These are phyloP conservation scores for Akanthomyces uredinophilus DNA, from an alignment of 2,329 filamentous ascomycete genomes.

Conservation along the genomic window DNA sequence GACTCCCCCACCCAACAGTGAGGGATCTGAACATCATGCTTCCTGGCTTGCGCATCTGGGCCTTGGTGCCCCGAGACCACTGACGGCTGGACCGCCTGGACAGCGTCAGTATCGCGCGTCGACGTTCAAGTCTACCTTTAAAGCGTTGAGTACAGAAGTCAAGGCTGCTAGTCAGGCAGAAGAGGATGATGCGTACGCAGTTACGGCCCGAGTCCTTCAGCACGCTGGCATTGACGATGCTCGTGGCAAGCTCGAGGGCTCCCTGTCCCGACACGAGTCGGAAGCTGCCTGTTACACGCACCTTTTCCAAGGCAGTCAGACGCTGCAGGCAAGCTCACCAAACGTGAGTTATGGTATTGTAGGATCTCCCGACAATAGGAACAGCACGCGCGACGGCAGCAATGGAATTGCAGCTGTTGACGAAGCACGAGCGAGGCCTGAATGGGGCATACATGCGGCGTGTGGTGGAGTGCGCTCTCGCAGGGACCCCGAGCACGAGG, in stretches of 20 bases:
- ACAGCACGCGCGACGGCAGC: neutral
- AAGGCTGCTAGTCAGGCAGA: conserved; percentile 20
- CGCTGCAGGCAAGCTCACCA: neutral
- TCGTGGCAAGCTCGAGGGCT: neutral
- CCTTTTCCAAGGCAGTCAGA: conserved; percentile 13
- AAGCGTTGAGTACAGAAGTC: conserved; percentile 26
- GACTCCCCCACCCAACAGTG: conserved; percentile 16
- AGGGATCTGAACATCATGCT: conserved; percentile 15
- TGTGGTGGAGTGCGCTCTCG: neutral
- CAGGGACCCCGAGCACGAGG: conserved; percentile 1
- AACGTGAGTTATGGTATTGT: conserved; percentile 2
- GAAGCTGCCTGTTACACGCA: conserved; percentile 5
- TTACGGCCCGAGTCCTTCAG: conserved; percentile 20
- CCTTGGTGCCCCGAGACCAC: conserved; percentile 42
- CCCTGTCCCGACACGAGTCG: conserved; percentile 15
- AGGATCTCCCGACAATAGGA: neutral
- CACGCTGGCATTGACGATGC: conserved; percentile 21
- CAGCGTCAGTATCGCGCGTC: conserved; percentile 45
- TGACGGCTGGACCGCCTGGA: conserved; percentile 52
- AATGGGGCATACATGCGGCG: neutral
- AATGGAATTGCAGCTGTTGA: neutral
- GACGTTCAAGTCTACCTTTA: conserved; percentile 36
- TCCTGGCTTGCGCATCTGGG: conserved; percentile 27
- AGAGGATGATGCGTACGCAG: conserved; percentile 22
- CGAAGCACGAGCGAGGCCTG: neutral